Evolutionary conservation across 2,329 filamentous ascomycete genomes (phyloP), one percentile per base, ranked within the genome.

Genomic region (Pseudogymnoascus sp.): DNA sequence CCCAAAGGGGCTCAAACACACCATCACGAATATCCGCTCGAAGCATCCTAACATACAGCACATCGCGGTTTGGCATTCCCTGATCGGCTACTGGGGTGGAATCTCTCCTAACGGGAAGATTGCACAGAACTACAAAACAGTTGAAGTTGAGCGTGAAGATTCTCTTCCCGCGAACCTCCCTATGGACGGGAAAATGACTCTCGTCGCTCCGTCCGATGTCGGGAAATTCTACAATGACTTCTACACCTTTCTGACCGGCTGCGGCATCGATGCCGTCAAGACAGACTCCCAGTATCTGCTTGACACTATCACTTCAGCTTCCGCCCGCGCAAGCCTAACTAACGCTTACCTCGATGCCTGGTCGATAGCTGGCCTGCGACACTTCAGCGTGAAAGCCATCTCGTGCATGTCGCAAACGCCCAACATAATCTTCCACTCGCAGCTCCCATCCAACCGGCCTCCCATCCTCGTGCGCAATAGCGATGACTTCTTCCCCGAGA

Each of bases 361-460:
- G 93, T 87, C 84, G 1, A 83, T 92, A 62, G 85, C 90, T 1
- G 86, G 87, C 7, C 81, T 96, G 7, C 87, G 88, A 9, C 83
- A 96, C 72, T 95, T 99, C 71, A 84, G 85, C 69, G 85, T 83
- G 59, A 88, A 87, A 68, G 85, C 87, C 4, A 96, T 97, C 60
- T 93, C 90, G 2, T 97, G 95, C 85, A 97, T 97, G 93, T 95
- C 92, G 0, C 90, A 95, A 74, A 84, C 88, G 2, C 95, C 95
- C 0, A 88, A 93, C 63, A 87, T 93, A 16, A 80, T 97, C 8
- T 97, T 96, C 76, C 86, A 92, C 72, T 88, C 88, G 0, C 90
- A 96, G 69, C 78, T 96, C 23, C 89, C 89, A 0, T 84, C 80
- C n/a, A 90, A 88, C 72, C 86, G 86, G 60, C 90, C 90, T 0